These are phyloP conservation scores for Colletotrichum sp. DNA, from an alignment of 2,329 filamentous ascomycete genomes.

Conservation along the genomic window DNA sequence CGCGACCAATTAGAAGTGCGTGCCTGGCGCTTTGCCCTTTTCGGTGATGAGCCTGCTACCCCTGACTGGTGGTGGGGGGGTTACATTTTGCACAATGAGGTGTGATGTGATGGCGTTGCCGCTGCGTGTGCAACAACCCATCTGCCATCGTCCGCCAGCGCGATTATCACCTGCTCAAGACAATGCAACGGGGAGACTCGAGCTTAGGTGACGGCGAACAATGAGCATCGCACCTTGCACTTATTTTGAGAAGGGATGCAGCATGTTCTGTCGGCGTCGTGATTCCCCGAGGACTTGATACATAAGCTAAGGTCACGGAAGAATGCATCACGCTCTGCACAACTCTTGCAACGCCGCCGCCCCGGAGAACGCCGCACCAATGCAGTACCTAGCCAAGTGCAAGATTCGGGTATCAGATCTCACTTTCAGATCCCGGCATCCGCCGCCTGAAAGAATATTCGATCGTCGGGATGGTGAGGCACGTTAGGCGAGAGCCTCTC, in stretches of 20 bases:
- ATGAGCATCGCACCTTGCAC: neutral
- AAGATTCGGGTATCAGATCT: neutral
- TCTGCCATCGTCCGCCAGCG: neutral
- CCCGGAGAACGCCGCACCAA: neutral
- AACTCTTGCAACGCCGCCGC: neutral
- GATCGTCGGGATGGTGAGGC: neutral
- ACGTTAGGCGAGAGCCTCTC: neutral
- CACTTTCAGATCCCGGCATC: neutral
- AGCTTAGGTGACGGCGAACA: neutral
- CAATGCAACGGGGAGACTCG: neutral
- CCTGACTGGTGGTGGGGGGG: neutral
- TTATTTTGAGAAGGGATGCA: neutral
- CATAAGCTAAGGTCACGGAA: neutral
- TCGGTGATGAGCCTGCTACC: slow-evolving; percentile 9
- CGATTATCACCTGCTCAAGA: neutral
- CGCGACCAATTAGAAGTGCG: slow-evolving; percentile 44
- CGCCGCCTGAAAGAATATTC: neutral
- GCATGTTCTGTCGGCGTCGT: neutral
- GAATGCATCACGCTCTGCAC: neutral
- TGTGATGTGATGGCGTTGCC: neutral
- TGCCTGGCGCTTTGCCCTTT: slow-evolving; percentile 42
- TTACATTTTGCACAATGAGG: neutral
- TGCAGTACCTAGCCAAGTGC: neutral
- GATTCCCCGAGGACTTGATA: neutral
- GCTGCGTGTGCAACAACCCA: neutral